Conservation (phyloP, 2,329 filamentous ascomycete species). For the Blumeria graminis region DNA sequence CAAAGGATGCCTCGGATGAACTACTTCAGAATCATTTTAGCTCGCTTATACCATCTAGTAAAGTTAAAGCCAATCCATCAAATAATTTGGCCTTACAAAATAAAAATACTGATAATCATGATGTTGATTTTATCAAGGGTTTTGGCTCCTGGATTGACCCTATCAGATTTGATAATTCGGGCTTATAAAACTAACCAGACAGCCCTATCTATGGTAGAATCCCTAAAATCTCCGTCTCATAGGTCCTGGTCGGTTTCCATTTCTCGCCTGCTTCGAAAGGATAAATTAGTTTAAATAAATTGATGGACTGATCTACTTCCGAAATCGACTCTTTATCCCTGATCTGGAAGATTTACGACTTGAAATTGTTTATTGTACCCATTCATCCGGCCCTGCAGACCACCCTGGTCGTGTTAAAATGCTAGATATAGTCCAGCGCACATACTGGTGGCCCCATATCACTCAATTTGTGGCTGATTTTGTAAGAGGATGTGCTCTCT, state of each 20-base stretch:
- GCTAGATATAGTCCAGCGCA: background rate
- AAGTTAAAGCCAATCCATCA: background rate
- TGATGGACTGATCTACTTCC: background rate
- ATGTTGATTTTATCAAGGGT: background rate
- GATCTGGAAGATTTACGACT: background rate
- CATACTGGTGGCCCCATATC: background rate
- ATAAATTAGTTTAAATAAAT: background rate
- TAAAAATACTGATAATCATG: background rate
- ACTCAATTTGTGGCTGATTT: background rate
- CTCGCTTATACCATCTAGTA: background rate
- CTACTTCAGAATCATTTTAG: background rate
- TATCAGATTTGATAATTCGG: background rate
- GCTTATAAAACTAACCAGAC: background rate
- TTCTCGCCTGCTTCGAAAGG: background rate
- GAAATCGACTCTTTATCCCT: background rate
- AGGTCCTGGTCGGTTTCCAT: background rate
- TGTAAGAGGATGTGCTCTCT: background rate
- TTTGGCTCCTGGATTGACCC: background rate
- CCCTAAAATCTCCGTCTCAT: background rate
- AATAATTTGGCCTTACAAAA: background rate
- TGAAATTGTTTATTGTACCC: background rate
- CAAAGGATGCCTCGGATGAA: background rate
- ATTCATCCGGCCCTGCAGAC: background rate
- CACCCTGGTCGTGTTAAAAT: background rate
- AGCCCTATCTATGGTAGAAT: background rate